Evolutionary conservation across 495 filamentous ascomycete genomes (phyloP).

Genomic region (Hypoxylon cercidicola): DNA sequence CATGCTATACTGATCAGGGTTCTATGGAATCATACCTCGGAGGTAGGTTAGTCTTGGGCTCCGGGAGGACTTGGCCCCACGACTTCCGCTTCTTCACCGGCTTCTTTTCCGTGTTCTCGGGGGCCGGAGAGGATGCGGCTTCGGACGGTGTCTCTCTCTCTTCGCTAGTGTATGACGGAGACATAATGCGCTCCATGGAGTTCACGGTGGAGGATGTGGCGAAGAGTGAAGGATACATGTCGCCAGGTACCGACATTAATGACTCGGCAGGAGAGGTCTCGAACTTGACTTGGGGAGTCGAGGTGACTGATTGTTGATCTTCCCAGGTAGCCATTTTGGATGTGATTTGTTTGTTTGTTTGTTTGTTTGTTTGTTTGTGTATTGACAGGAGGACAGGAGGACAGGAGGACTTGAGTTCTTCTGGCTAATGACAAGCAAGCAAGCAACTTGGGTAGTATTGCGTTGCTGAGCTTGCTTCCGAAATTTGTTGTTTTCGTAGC

Average conservation of each 20-base stretch:
- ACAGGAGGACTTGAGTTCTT: conserved; percentile 52
- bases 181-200: conserved; percentile 56
- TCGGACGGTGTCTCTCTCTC: conserved; percentile 31
- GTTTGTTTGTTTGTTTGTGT: conserved; percentile 13
- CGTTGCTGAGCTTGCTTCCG: conserved; percentile 17
- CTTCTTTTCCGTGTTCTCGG: conserved; percentile 70
- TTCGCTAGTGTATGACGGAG: conserved; percentile 51
- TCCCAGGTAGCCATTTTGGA: conserved; percentile 54
- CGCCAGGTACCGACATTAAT: conserved; percentile 62
- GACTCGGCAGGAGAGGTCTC: conserved; percentile 63
- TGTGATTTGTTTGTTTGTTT: conserved; percentile 8
- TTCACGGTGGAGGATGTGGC: conserved; percentile 47
- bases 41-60: conserved; percentile 95
- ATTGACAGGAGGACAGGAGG: too few relatives aligned
- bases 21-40: conserved; percentile 73
- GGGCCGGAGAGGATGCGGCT: conserved; percentile 26
- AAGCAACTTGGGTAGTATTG: conserved; percentile 5
- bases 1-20: background rate
- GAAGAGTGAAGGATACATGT: conserved; percentile 63
- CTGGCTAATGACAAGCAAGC: conserved; percentile 18
- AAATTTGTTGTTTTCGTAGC: conserved; percentile 1
- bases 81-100: conserved; percentile 96
- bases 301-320: conserved; percentile 42
- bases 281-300: conserved; percentile 58
- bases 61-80: conserved; percentile 97